Percentiles rank a stretch among this genome's conserved stretches.
Evolutionary conservation across 164 flowering plant species (phyloP).

Genomic region (Amborella trichopoda): DNA sequence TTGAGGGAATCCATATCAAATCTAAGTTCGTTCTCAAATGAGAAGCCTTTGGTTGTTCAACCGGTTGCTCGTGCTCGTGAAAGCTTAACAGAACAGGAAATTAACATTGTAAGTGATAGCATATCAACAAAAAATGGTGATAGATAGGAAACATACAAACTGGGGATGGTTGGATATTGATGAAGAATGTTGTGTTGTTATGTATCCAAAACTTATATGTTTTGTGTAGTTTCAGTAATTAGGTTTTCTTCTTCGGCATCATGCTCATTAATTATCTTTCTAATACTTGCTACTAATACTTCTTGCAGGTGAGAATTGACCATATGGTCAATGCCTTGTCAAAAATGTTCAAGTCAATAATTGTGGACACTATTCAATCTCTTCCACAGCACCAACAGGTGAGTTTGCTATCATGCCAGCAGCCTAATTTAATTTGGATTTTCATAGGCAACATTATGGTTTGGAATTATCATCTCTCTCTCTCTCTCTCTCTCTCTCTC

Average conservation of each 20-base stretch:
- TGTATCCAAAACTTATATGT: not conserved
- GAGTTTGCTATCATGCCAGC: not conserved
- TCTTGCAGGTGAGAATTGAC: conserved; percentile 64
- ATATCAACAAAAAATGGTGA: too few species aligned
- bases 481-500: not conserved
- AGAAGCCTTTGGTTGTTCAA: conserved; percentile 13
- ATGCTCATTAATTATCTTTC: not conserved
- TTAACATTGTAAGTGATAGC: conserved; percentile 33
- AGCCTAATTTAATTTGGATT: too few species aligned
- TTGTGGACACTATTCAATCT: conserved; percentile 75
- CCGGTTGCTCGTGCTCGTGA: conserved; percentile 15
- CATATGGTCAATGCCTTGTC: conserved; percentile 86
- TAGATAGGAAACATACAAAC: too few species aligned
- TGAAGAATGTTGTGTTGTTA: too few species aligned
- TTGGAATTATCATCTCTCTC: too few species aligned
- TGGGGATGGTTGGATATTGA: too few species aligned
- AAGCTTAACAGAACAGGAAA: conserved; percentile 15
- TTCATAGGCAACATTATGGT: too few species aligned
- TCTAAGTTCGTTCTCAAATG: conserved; percentile 10
- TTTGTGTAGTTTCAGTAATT: too few species aligned
- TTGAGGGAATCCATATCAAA: conserved; percentile 18
- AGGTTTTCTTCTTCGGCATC: not conserved
- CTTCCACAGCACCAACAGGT: conserved; percentile 99
- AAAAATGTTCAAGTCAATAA: conserved; percentile 58
- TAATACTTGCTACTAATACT: not conserved